These are phyloP conservation scores for Parathielavia appendiculata DNA, from an alignment of 495 filamentous ascomycete species.

Conservation along the genomic window DNA sequence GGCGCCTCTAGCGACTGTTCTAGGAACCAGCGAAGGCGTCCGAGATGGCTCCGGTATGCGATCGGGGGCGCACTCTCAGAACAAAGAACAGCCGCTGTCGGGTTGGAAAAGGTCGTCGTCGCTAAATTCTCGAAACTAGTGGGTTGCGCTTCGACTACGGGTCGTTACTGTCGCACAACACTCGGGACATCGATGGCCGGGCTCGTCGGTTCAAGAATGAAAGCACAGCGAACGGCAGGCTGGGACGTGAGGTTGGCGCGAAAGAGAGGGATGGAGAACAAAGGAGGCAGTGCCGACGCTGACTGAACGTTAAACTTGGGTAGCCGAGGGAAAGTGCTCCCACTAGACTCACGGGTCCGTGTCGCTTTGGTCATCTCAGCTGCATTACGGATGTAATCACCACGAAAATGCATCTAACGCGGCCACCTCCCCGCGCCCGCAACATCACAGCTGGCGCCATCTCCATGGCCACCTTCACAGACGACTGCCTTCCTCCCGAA, in stretches of 20 bases:
- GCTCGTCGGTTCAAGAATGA: neutral
- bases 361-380: too few relatives aligned
- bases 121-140: neutral
- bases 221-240: neutral
- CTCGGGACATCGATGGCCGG: neutral
- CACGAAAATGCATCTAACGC: too few relatives aligned
- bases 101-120: slow-evolving; percentile 2
- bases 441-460: too few relatives aligned
- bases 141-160: neutral
- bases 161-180: neutral
- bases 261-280: neutral
- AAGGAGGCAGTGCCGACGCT: too few relatives aligned
- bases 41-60: slow-evolving; percentile 15
- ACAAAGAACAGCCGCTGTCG: slow-evolving; percentile 24
- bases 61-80: slow-evolving; percentile 20
- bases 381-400: too few relatives aligned
- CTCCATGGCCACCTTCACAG: too few relatives aligned
- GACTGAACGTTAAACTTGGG: too few relatives aligned
- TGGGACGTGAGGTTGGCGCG: neutral
- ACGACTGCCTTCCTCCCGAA: too few relatives aligned
- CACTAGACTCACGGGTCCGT: too few relatives aligned
- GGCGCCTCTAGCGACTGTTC: slow-evolving; percentile 20
- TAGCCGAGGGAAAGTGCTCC: too few relatives aligned
- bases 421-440: too few relatives aligned
- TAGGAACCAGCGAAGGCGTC: slow-evolving; percentile 36